phyloP scores from a whole-genome alignment of 23 red algal genomes.

The Gracilaria domingensis region DNA sequence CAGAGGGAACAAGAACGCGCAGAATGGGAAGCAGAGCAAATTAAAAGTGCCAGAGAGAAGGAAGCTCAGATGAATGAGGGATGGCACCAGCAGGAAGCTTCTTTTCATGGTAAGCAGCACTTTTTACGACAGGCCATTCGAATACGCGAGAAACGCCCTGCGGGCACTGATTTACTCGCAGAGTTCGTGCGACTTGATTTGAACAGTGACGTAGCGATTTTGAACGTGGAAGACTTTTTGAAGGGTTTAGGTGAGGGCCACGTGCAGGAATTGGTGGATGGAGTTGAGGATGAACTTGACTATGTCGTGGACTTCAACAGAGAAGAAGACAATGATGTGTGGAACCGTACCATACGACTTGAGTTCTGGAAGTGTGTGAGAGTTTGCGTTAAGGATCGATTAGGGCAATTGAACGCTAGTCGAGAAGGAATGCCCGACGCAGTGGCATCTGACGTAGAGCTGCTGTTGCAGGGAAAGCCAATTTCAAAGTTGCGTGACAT shows the following conservation, averaged over 20 bases:
- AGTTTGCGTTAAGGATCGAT: slow-evolving; percentile 14
- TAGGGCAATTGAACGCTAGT: not conserved
- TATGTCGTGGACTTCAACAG: slow-evolving; percentile 59
- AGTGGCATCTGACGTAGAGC: slow-evolving; percentile 40
- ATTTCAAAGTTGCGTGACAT: slow-evolving; percentile 31
- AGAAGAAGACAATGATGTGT: slow-evolving; percentile 50
- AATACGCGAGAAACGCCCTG: slow-evolving; percentile 60
- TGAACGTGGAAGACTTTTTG: slow-evolving; percentile 27
- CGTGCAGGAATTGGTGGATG: slow-evolving; percentile 40
- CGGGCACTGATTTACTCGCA: slow-evolving; percentile 62
- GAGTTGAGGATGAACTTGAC: slow-evolving; percentile 66
- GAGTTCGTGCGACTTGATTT: slow-evolving; percentile 66
- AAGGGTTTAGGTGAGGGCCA: slow-evolving; percentile 22
- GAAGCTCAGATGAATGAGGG: slow-evolving; percentile 69
- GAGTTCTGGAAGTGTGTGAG: slow-evolving; percentile 54
- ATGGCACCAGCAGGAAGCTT: slow-evolving; percentile 59
- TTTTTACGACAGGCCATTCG: slow-evolving; percentile 82
- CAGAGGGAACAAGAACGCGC: slow-evolving; percentile 67
- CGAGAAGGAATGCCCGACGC: not conserved
- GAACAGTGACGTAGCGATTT: not conserved
- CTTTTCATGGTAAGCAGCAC: slow-evolving; percentile 81
- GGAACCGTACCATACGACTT: slow-evolving; percentile 35
- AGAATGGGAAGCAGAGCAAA: slow-evolving; percentile 56
- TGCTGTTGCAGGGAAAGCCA: slow-evolving; percentile 44
- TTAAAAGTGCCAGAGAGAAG: slow-evolving; percentile 15